These are phyloP conservation scores for Aspergillus cristatus DNA, from an alignment of 495 filamentous ascomycete genomes.

Conservation along the genomic window DNA sequence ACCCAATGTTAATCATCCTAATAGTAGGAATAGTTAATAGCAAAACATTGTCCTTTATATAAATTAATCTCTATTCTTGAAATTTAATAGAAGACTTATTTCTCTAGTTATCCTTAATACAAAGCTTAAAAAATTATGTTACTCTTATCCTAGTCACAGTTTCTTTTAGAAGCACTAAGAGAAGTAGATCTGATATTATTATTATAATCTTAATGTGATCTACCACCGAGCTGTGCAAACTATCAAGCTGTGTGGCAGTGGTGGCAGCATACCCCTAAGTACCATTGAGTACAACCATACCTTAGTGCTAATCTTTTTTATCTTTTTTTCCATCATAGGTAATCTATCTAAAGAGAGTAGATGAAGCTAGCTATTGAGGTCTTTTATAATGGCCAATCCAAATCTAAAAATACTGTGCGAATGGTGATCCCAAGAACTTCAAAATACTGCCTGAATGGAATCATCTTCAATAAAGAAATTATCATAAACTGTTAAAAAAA, in stretches of 20 bases:
- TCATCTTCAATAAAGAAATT: constrained; percentile 2
- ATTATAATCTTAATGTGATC: constrained; percentile 1
- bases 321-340: constrained; percentile 1
- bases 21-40: too few species aligned
- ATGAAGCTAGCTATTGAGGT: too few species aligned
- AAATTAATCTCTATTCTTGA: too few species aligned
- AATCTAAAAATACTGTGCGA: not conserved
- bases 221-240: not conserved
- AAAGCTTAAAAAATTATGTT: not conserved
- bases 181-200: constrained; percentile 2
- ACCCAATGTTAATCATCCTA: too few species aligned
- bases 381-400: not conserved
- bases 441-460: too few species aligned
- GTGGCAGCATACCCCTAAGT: not conserved
- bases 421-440: too few species aligned
- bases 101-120: not conserved
- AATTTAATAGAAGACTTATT: not conserved
- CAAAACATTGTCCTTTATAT: too few species aligned
- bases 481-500: not conserved
- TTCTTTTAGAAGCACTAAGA: not conserved
- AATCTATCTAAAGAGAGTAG: not conserved
- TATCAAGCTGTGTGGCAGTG: not conserved
- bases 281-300: not conserved
- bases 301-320: not conserved
- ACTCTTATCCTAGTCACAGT: too few species aligned